Evolutionary conservation across 352 stramenopile genomes (phyloP), one percentile per base, ranked within the genome.

Genomic region (Elongisporangium prolatum): DNA sequence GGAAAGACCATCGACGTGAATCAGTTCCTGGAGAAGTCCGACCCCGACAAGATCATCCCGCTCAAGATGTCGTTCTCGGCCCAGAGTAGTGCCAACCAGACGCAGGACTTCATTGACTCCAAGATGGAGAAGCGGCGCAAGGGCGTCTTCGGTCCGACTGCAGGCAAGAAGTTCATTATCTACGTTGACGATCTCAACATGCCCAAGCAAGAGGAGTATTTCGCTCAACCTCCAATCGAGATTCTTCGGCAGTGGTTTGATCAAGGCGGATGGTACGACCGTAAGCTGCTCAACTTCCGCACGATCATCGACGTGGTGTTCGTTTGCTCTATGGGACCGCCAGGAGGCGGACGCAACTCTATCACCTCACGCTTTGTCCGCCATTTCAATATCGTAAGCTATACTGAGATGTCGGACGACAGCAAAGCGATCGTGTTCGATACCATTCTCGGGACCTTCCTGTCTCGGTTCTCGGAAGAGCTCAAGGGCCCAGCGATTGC

Each of bases 111-210:
- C 51, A 75, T 98, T 10, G 91, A 98, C 48, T 71, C 79, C 14
- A 97, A 98, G 65, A 96, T 96, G 72, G 91, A 98, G 59, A 98
- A 97, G 62, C 77, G 94, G 0, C 68, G 92, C 16, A 97, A 97
- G 56, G 93, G 96, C 10, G 84, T 98, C 0, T 98, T 96, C 56
- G 91, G 93, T 1, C 93, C 93, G 8, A 77, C 89, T 0, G 81
- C 88, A 17, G 92, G 94, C 4, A 98, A 97, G 65, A 90, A 91
- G 25, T 97, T 93, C 63, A 92, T 98, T 38, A 74, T 98, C n/a
- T 97, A 98, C 64, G 86, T 98, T 38, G 95, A 98, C 64, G 95
- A 98, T 65, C 63, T 98, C 7, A 98, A 98, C 67, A 98, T 98
- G 95, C 93, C 95, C 14, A 97, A 97, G 67, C 83, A 86, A 16